Evolutionary conservation across 2,329 filamentous ascomycete species (phyloP).

Genomic region (Ophiostoma tasmaniense): DNA sequence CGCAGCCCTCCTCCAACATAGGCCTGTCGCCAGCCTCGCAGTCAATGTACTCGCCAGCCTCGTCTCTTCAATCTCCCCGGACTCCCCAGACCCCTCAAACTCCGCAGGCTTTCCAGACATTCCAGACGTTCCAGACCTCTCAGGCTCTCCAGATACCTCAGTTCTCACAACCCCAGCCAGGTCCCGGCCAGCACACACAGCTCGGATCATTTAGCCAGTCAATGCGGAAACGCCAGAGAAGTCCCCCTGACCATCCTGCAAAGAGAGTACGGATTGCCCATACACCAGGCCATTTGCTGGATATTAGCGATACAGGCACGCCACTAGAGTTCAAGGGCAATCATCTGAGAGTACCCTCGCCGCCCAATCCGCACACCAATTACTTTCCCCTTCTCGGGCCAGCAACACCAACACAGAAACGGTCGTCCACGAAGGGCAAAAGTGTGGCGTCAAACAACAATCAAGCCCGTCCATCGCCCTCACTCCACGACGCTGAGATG

Average conservation of each 20-base stretch:
- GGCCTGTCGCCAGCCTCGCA: neutral
- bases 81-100: neutral
- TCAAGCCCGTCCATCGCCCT: neutral
- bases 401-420: neutral
- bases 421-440: neutral
- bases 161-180: neutral
- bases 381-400: constrained; percentile 14
- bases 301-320: neutral
- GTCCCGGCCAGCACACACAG: neutral
- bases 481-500: neutral
- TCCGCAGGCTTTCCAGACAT: neutral
- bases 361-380: constrained; percentile 11
- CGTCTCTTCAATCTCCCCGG: neutral
- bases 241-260: neutral
- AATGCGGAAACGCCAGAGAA: neutral
- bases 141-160: neutral
- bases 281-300: neutral
- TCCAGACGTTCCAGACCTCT: neutral
- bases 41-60: neutral
- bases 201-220: neutral
- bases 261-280: neutral
- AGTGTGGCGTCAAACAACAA: neutral
- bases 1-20: neutral
- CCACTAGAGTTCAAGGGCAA: neutral
- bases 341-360: constrained; percentile 4